These are phyloP conservation scores for Capsella bursapastoris DNA, from an alignment of 345 rosid species.

Conservation along the genomic window DNA sequence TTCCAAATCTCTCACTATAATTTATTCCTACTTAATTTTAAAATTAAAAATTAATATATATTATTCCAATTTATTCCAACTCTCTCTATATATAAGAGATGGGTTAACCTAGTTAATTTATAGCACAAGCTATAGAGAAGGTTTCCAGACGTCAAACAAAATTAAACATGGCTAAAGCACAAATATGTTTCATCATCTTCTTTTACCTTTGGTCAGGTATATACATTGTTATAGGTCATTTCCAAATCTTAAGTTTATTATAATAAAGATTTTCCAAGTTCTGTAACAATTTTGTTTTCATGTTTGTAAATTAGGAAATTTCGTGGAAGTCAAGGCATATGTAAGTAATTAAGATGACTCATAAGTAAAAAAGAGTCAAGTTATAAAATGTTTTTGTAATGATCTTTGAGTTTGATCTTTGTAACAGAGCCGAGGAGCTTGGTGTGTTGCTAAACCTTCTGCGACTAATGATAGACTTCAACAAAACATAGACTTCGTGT, in stretches of 20 bases:
- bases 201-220: slow-evolving; percentile 13
- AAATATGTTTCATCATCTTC: slow-evolving; percentile 8
- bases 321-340: slow-evolving; percentile 2
- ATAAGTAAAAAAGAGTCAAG: background rate
- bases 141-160: background rate
- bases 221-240: background rate
- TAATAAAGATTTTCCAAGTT: background rate
- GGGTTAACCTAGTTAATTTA: too few relatives aligned
- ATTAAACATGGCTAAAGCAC: slow-evolving; percentile 9
- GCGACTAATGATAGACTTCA: background rate
- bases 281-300: background rate
- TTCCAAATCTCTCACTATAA: too few relatives aligned
- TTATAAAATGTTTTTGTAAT: background rate
- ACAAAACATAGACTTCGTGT: slow-evolving; percentile 14
- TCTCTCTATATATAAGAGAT: too few relatives aligned
- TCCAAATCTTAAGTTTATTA: background rate
- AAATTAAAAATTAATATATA: too few relatives aligned
- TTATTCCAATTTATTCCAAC: too few relatives aligned
- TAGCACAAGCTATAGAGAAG: background rate
- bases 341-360: slow-evolving; percentile 18
- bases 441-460: slow-evolving; percentile 34
- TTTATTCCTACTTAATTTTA: too few relatives aligned
- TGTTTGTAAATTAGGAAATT: background rate
- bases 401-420: background rate
- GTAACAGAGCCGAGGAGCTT: background rate